phyloP scores from a whole-genome alignment of 495 filamentous ascomycete species.

The Elasticomyces elasticus region DNA sequence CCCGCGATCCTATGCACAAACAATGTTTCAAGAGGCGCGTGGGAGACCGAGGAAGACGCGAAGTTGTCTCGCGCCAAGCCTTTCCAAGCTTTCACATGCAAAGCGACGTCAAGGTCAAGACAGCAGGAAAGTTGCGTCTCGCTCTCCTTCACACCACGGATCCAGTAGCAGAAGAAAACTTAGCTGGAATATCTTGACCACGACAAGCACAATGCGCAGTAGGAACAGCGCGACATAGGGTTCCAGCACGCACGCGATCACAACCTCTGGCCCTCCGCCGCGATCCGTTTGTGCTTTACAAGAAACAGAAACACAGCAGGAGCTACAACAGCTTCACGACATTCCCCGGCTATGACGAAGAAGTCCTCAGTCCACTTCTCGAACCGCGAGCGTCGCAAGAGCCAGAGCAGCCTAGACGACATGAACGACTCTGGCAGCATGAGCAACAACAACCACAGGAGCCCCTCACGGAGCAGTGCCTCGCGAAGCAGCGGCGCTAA shows the following conservation, averaged over 20 bases:
- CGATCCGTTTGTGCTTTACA: not conserved
- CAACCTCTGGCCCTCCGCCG: not conserved
- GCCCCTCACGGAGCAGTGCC: slow-evolving; percentile 41
- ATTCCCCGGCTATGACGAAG: slow-evolving; percentile 26
- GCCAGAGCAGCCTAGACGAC: slow-evolving; percentile 58
- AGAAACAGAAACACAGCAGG: not conserved
- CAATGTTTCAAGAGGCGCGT: not conserved
- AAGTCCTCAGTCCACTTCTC: slow-evolving; percentile 79
- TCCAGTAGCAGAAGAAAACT: too few relatives aligned
- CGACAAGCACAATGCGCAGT: not conserved
- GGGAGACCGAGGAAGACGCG: not conserved
- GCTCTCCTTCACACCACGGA: not conserved
- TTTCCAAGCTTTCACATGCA: not conserved
- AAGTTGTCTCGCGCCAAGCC: not conserved
- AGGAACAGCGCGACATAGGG: not conserved
- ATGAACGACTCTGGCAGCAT: too few relatives aligned
- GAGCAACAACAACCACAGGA: too few relatives aligned
- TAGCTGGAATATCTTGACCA: too few relatives aligned
- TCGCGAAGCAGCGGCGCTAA: slow-evolving; percentile 33
- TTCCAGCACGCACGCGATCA: not conserved
- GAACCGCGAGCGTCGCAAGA: slow-evolving; percentile 52
- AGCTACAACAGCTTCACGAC: not conserved
- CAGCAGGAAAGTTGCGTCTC: not conserved
- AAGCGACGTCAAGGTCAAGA: not conserved
- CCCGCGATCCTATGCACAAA: not conserved